phyloP scores from a whole-genome alignment of 805 yeast genomes.

The Tetrapisispora nanseiensis region DNA sequence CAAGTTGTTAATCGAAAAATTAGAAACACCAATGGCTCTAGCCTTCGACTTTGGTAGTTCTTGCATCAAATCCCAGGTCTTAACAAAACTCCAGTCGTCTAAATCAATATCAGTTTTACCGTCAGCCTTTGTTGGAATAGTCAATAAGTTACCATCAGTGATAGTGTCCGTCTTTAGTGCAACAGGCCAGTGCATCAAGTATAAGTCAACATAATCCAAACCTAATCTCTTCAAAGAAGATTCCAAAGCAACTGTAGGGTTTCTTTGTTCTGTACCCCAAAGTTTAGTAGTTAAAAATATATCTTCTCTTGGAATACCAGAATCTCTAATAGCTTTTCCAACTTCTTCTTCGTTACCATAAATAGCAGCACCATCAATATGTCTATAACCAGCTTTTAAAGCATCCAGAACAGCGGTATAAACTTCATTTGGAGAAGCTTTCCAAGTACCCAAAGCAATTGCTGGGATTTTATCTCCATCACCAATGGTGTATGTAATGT shows the following conservation, averaged over 20 bases:
- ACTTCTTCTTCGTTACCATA: slow-evolving; percentile 61
- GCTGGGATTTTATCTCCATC: slow-evolving; percentile 56
- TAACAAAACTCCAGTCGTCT: slow-evolving; percentile 33
- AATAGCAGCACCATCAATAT: slow-evolving; percentile 65
- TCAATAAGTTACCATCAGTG: slow-evolving; percentile 27
- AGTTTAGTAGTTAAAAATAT: slow-evolving; percentile 67
- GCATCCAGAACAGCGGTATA: slow-evolving; percentile 50
- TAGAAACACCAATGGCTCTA: slow-evolving; percentile 51
- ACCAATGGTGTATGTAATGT: slow-evolving; percentile 34
- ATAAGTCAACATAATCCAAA: slow-evolving; percentile 66
- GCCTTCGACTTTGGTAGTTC: slow-evolving; percentile 38
- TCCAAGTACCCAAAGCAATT: slow-evolving; percentile 60
- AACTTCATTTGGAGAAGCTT: slow-evolving; percentile 40
- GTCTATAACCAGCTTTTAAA: slow-evolving; percentile 54
- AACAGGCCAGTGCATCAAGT: slow-evolving; percentile 74
- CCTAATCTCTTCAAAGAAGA: slow-evolving; percentile 50
- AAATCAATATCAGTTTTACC: slow-evolving; percentile 29
- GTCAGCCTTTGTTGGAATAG: slow-evolving; percentile 27
- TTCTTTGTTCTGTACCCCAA: slow-evolving; percentile 46
- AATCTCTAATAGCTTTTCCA: slow-evolving; percentile 48
- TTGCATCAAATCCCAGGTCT: slow-evolving; percentile 56
- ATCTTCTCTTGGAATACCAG: slow-evolving; percentile 42
- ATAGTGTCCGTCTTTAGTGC: slow-evolving; percentile 34
- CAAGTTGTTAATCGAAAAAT: slow-evolving; percentile 35
- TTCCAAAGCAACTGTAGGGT: slow-evolving; percentile 44